Percentiles rank a stretch among this genome's conserved stretches.
Conservation (phyloP, 108 stramenopile species). For the Cyclotella choctawhatcheeana region DNA sequence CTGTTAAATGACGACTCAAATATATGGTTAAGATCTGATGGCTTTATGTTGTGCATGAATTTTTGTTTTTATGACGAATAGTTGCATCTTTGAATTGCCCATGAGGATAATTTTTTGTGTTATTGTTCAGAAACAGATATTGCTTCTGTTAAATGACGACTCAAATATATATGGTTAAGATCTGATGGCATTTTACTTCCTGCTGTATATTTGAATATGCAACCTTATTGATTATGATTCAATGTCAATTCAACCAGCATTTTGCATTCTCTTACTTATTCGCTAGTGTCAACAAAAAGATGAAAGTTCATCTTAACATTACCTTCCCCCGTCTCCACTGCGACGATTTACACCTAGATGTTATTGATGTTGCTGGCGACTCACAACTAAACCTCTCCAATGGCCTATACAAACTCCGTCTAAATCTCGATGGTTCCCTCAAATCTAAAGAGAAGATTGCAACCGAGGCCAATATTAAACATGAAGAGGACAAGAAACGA, state of each 20-base stretch:
- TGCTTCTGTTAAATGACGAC: conserved; percentile 23
- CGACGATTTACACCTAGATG: conserved; percentile 95
- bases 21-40: conserved; percentile 31
- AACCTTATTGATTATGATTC: no score
- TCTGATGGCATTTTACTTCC: conserved; percentile 16
- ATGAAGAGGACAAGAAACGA: conserved; percentile 52
- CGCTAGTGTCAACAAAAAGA: conserved; percentile 83
- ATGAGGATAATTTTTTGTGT: conserved; percentile 9
- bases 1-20: conserved; percentile 19
- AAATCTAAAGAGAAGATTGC: conserved; percentile 8
- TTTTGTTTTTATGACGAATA: no score
- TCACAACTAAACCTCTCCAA: conserved; percentile 94
- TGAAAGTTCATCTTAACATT: conserved; percentile 94
- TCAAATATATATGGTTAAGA: conserved; percentile 23
- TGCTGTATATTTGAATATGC: no score
- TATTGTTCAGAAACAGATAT: conserved; percentile 25
- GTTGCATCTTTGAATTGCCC: background rate
- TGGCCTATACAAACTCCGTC: conserved; percentile 63
- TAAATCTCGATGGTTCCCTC: conserved; percentile 42
- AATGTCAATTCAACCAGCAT: no score
- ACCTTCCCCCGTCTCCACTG: conserved; percentile 96
- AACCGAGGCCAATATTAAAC: conserved; percentile 48
- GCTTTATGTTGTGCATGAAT: no score
- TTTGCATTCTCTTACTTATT: no score
- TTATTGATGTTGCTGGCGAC: conserved; percentile 98